Conservation (phyloP, 1,284 basidiomycete species). For the Marasmius fiardii region DNA sequence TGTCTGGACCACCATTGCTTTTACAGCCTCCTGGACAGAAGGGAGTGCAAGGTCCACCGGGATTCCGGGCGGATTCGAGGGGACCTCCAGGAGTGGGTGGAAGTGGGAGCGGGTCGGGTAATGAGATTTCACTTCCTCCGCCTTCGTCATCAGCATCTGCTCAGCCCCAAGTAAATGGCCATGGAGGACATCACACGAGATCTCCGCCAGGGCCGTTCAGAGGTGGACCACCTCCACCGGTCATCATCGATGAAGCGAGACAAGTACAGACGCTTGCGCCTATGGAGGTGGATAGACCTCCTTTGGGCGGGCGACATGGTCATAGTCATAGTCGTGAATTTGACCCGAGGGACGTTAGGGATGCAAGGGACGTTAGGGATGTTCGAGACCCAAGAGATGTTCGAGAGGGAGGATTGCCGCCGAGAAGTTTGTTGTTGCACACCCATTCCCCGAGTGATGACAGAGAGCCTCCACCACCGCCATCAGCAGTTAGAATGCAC, state of each 20-base stretch:
- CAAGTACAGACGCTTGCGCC: conserved; percentile 67
- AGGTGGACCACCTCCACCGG: conserved; percentile 75
- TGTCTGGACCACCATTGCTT: conserved; percentile 60
- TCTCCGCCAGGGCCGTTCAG: conserved; percentile 68
- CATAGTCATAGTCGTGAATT: conserved; percentile 49
- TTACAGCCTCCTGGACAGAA: conserved; percentile 44
- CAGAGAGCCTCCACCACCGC: not conserved
- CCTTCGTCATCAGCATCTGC: conserved; percentile 31
- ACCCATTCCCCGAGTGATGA: not conserved
- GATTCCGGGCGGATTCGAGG: conserved; percentile 62
- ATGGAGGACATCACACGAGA: conserved; percentile 25
- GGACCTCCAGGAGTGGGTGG: conserved; percentile 39
- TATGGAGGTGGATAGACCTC: conserved; percentile 77
- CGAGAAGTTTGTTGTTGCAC: conserved; percentile 47
- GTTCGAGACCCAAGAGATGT: not conserved
- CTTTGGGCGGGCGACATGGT: conserved; percentile 44
- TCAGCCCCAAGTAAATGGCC: conserved; percentile 28
- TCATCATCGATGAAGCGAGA: conserved; percentile 68
- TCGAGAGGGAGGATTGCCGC: not conserved
- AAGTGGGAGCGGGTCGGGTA: no score
- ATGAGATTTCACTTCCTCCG: conserved; percentile 58
- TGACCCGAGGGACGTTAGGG: conserved; percentile 33
- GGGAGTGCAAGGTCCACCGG: conserved; percentile 34
- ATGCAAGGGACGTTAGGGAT: not conserved
- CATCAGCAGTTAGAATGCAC: not conserved